Evolutionary conservation across 306 rosid species (phyloP).

Genomic region (Casuarina glauca): DNA sequence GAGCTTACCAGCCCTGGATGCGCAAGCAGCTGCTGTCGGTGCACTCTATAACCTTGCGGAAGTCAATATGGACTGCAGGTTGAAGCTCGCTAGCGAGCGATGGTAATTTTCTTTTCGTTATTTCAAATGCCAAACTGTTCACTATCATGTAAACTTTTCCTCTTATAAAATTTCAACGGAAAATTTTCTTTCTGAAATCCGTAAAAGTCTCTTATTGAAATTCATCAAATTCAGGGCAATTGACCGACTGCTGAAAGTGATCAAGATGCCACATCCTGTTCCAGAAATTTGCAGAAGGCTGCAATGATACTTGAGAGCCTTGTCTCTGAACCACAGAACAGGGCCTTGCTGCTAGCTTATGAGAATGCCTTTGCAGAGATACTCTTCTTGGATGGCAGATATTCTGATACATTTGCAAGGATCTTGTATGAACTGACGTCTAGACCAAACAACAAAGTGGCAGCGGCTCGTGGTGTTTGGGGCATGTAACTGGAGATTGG

Average conservation of each 20-base stretch:
- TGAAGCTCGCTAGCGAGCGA: constrained; percentile 93
- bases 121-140: constrained; percentile 10
- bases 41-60: constrained; percentile 98
- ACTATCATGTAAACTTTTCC: background rate
- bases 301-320: constrained; percentile 94
- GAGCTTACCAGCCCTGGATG: constrained; percentile 85
- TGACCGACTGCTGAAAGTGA: constrained; percentile 83
- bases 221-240: constrained; percentile 67
- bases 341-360: constrained; percentile 67
- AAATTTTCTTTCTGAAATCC: background rate
- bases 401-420: constrained; percentile 87
- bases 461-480: constrained; percentile 92
- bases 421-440: constrained; percentile 89
- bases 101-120: constrained; percentile 49
- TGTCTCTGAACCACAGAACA: constrained; percentile 94
- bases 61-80: constrained; percentile 96
- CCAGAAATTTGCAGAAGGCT: constrained; percentile 94
- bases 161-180: background rate
- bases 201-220: background rate
- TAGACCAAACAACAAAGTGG: constrained; percentile 77
- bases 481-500: constrained; percentile 63
- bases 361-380: constrained; percentile 97
- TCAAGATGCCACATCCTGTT: constrained; percentile 84
- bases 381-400: constrained; percentile 70
- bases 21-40: constrained; percentile 95